These are phyloP conservation scores for Vickermania ingenoplastis DNA, from an alignment of 208 protist species.

Conservation along the genomic window DNA sequence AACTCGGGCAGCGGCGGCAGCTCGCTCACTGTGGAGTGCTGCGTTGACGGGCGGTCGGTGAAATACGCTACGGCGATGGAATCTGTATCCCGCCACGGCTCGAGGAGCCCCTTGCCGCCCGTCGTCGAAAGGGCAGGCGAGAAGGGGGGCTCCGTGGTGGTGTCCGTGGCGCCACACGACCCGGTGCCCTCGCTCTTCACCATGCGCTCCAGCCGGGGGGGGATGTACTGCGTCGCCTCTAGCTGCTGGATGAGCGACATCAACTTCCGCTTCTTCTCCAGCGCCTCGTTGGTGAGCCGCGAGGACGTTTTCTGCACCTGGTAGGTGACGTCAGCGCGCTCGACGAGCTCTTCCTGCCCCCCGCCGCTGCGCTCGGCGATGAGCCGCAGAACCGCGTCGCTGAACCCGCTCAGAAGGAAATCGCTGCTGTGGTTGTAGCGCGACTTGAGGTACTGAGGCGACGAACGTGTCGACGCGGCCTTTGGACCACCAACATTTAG, in stretches of 20 bases:
- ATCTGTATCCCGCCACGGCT: not conserved
- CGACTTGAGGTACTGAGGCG: not conserved
- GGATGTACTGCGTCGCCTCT: not conserved
- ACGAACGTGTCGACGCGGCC: not conserved
- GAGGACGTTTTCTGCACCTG: conserved; percentile 33
- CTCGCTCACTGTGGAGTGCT: not conserved
- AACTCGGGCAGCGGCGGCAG: not conserved
- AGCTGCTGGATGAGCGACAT: not conserved
- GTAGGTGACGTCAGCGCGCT: conserved; percentile 77
- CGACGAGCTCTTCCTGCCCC: conserved; percentile 53
- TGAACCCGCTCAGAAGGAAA: conserved; percentile 86
- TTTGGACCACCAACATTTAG: conserved; percentile 51
- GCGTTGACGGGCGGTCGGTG: not conserved
- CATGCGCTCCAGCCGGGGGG: not conserved
- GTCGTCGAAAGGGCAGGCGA: not conserved
- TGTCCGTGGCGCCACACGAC: not conserved
- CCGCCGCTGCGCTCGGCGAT: conserved; percentile 78
- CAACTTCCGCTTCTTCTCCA: not conserved
- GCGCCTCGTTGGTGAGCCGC: not conserved
- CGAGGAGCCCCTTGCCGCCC: not conserved
- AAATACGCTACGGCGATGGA: not conserved
- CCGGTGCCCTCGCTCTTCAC: not conserved
- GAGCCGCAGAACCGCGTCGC: conserved; percentile 84
- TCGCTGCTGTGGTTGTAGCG: conserved; percentile 81
- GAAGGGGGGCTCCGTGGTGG: not conserved